Evolutionary conservation across 331 rosid genomes (phyloP).

Genomic region (Telfairia occidentalis): DNA sequence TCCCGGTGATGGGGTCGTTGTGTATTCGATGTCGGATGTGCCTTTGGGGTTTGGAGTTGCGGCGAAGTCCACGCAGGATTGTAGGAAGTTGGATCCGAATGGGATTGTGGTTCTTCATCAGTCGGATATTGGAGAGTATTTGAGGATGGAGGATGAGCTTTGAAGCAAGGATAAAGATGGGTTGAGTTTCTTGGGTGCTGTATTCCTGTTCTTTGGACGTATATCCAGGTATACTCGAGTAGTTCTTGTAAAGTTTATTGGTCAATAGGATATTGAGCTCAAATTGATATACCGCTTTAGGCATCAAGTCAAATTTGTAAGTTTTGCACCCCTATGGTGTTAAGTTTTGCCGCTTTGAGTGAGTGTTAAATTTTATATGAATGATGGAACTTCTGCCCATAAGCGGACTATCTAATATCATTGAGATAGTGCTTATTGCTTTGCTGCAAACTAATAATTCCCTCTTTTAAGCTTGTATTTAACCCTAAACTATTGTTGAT

Average conservation of each 20-base stretch:
- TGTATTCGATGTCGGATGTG: conserved; percentile 84
- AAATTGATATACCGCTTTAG: background rate
- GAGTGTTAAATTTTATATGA: background rate
- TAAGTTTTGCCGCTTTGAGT: background rate
- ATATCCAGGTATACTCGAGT: background rate
- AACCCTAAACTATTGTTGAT: background rate
- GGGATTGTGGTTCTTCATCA: conserved; percentile 82
- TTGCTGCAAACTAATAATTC: background rate
- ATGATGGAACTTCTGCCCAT: background rate
- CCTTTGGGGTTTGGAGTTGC: conserved; percentile 83
- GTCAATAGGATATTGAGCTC: background rate
- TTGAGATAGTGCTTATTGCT: background rate
- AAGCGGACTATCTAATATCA: background rate
- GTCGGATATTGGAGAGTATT: conserved; percentile 81
- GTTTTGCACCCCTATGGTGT: background rate
- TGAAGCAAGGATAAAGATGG: conserved; percentile 18
- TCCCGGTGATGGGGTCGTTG: conserved; percentile 78
- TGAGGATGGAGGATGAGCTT: conserved; percentile 92
- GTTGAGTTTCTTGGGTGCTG: background rate
- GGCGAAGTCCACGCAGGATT: conserved; percentile 83
- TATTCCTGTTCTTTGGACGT: background rate
- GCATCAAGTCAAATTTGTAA: background rate
- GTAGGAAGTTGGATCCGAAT: conserved; percentile 89
- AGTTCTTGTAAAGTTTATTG: background rate
- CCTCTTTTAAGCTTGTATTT: background rate